Percentiles rank a stretch among this genome's conserved stretches.
These are phyloP conservation scores for Wickerhamomyces sp. DNA, from an alignment of 1,139 yeast genomes.

Conservation along the genomic window DNA sequence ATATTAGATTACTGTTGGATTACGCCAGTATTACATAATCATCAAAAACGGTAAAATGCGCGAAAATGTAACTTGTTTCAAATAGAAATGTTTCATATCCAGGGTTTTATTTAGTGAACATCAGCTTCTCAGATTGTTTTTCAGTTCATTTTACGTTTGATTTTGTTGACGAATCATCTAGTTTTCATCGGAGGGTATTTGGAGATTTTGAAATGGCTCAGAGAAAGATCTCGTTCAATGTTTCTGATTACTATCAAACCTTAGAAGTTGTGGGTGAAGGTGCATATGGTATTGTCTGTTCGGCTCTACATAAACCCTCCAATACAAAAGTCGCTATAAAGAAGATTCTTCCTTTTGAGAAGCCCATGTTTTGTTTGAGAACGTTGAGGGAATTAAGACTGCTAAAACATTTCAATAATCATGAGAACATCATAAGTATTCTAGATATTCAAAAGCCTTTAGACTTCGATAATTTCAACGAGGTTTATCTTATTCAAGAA, in stretches of 20 bases:
- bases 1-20: no score
- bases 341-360: slow-evolving; percentile 89
- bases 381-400: slow-evolving; percentile 88
- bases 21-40: no score
- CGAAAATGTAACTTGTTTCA: no score
- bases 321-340: slow-evolving; percentile 92
- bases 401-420: slow-evolving; percentile 72
- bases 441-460: slow-evolving; percentile 88
- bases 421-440: slow-evolving; percentile 88
- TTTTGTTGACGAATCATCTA: no score
- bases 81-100: no score
- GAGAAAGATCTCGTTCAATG: slow-evolving; percentile 67
- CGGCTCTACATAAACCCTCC: slow-evolving; percentile 85
- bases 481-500: slow-evolving; percentile 90
- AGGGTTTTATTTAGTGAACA: no score
- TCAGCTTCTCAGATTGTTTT: no score
- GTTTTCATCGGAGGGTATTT: no score
- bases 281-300: slow-evolving; percentile 96
- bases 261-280: slow-evolving; percentile 91
- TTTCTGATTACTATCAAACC: slow-evolving; percentile 77
- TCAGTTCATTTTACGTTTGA: no score
- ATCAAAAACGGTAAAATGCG: no score
- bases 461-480: slow-evolving; percentile 69
- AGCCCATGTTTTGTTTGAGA: slow-evolving; percentile 86
- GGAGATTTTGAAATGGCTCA: slow-evolving; percentile 8